phyloP scores from a whole-genome alignment of 176 grass and related monocot genomes.

The Oryza coarctata region DNA sequence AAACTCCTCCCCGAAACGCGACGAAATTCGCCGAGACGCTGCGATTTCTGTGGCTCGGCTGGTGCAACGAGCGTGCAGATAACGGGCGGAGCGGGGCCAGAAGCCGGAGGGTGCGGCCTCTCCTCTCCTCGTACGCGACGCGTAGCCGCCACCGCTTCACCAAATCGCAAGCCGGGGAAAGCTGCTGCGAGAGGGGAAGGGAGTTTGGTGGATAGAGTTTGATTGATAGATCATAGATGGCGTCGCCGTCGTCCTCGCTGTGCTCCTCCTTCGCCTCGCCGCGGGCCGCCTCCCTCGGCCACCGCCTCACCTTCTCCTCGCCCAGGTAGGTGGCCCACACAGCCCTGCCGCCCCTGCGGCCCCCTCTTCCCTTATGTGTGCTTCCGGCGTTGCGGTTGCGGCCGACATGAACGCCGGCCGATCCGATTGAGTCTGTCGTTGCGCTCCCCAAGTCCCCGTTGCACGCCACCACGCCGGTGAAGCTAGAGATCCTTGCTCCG shows the following conservation, averaged over 20 bases:
- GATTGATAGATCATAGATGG: constrained; percentile 24
- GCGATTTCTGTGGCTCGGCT: constrained; percentile 33
- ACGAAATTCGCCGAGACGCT: neutral
- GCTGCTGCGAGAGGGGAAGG: neutral
- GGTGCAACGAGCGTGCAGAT: constrained; percentile 15
- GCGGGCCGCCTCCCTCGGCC: constrained; percentile 31
- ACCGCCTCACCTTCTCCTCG: constrained; percentile 25
- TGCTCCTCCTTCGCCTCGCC: constrained; percentile 55
- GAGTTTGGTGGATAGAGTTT: neutral
- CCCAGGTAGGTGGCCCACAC: constrained; percentile 30
- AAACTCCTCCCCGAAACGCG: too few relatives aligned
- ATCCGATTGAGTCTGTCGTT: neutral
- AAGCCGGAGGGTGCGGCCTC: neutral
- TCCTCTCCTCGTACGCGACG: neutral
- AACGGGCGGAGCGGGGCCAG: constrained; percentile 10
- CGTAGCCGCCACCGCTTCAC: neutral
- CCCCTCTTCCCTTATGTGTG: neutral
- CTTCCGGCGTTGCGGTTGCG: neutral
- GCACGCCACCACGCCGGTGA: neutral
- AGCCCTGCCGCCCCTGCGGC: too few relatives aligned
- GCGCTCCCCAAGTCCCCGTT: too few relatives aligned
- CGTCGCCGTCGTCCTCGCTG: constrained; percentile 55
- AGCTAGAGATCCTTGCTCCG: neutral
- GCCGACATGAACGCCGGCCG: neutral
- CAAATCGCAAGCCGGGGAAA: constrained; percentile 6